Conservation (phyloP, 306 rosid species). For the Vigna radiata region DNA sequence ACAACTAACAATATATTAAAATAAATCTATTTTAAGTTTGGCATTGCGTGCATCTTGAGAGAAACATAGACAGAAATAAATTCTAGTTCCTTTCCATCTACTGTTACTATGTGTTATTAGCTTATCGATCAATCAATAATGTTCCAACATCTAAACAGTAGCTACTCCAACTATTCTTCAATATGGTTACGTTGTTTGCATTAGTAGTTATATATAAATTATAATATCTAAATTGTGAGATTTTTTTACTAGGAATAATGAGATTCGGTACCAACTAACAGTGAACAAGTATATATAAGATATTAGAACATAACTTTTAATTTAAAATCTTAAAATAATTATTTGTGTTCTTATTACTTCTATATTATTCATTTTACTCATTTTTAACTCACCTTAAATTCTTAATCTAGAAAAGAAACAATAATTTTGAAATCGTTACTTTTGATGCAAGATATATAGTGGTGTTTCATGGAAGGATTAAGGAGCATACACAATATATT, state of each 20-base stretch:
- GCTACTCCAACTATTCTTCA: too few species aligned
- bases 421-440: slow-evolving; percentile 14
- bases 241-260: too few species aligned
- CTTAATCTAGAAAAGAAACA: neutral
- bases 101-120: neutral
- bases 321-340: too few species aligned
- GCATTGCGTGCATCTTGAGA: neutral
- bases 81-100: slow-evolving; percentile 7
- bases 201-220: too few species aligned
- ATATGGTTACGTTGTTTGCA: too few species aligned
- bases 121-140: neutral
- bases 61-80: neutral
- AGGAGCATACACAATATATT: neutral
- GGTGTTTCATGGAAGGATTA: neutral
- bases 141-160: neutral
- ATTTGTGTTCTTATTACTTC: too few species aligned
- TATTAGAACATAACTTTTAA: too few species aligned
- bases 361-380: too few species aligned
- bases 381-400: too few species aligned
- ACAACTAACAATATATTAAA: neutral
- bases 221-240: too few species aligned
- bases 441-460: slow-evolving; percentile 20
- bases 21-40: neutral
- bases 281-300: too few species aligned
- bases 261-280: too few species aligned